Evolutionary conservation across 1,284 basidiomycete genomes (phyloP), one percentile per base, ranked within the genome.

Genomic region (Termitomyces sp.): DNA sequence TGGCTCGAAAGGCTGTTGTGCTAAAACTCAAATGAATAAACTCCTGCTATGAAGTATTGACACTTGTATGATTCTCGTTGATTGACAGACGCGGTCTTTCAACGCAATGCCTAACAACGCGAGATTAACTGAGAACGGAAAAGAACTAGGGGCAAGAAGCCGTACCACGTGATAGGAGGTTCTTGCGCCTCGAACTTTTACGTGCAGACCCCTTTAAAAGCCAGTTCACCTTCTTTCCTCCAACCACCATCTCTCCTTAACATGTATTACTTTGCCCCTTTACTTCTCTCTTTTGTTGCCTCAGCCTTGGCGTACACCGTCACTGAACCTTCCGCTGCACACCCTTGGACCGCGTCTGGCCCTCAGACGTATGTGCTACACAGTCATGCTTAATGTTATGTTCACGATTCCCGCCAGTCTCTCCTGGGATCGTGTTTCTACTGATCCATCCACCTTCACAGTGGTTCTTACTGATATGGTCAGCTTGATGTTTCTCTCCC

Each of bases 381-480:
- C 44, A 6, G 19, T 39, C 8, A 30, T 26, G 15, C 28, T 7
- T 19, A 12, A 6, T 17, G n/a, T 36, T n/a, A 28, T 46, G 21
- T 26, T 52, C 17, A 44, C 26, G 7, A 28, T 33, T 26, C 53
- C 19, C 41, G 21, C 24, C 36, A 65, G 60, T 10, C 59, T 60
- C 12, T 39, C 58, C 5, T 65, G 61, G 64, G 38, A 46, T 17
- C 54, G 50, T 10, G 50, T 58, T 45, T 46, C 52, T 49, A 58
- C 60, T 40, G 53, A 61, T 49, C 52, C 80, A 0, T 43, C 57
- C 51, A 89, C 80, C 71, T 92, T 93, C 69, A 81, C 85, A 10
- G 76, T 80, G 48, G 71, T 90, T 50, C 76, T 93, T 50, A 76
- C 76, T 62, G 89, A 91, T 71, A 68, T 76, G 67, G 88, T 74